Evolutionary conservation across 768 basidiomycete genomes (phyloP).

Genomic region (Pleurotus ostreatus): DNA sequence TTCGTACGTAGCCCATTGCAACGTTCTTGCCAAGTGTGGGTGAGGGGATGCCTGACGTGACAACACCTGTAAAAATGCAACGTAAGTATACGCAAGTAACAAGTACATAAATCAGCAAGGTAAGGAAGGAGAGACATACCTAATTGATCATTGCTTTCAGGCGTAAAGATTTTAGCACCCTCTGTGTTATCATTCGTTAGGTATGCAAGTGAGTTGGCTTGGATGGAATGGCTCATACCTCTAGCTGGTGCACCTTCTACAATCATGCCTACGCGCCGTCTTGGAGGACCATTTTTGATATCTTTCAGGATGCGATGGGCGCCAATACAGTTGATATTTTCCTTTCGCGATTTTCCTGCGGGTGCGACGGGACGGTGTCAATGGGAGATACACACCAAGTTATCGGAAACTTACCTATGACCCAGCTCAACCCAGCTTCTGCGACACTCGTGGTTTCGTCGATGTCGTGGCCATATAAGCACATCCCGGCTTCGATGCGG

Average conservation of each 20-base stretch:
- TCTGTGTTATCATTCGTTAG: slow-evolving; percentile 36
- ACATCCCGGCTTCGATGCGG: slow-evolving; percentile 96
- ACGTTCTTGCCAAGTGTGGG: slow-evolving; percentile 89
- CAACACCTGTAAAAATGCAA: slow-evolving; percentile 39
- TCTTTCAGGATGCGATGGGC: slow-evolving; percentile 69
- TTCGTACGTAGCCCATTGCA: slow-evolving; percentile 89
- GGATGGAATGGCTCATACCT: slow-evolving; percentile 40
- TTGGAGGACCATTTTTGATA: slow-evolving; percentile 72
- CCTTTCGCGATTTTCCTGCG: slow-evolving; percentile 78
- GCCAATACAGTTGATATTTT: slow-evolving; percentile 73
- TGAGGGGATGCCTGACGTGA: slow-evolving; percentile 96
- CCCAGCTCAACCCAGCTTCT: slow-evolving; percentile 90
- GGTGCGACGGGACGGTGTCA: neutral
- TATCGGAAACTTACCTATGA: slow-evolving; percentile 63
- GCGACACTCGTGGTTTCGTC: slow-evolving; percentile 84
- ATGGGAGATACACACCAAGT: neutral
- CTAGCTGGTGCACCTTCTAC: slow-evolving; percentile 85
- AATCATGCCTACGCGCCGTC: slow-evolving; percentile 77
- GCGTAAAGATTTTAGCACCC: slow-evolving; percentile 70
- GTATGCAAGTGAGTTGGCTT: neutral
- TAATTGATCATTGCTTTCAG: slow-evolving; percentile 49
- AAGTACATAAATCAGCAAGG: slow-evolving; percentile 6
- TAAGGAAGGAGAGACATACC: slow-evolving; percentile 37
- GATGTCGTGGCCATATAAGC: slow-evolving; percentile 91
- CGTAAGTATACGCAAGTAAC: neutral